A percentile compares a stretch with the other conserved stretches of the same genome.
Evolutionary conservation across 1,284 basidiomycete species (phyloP).

Genomic region (Irpex lacteus): DNA sequence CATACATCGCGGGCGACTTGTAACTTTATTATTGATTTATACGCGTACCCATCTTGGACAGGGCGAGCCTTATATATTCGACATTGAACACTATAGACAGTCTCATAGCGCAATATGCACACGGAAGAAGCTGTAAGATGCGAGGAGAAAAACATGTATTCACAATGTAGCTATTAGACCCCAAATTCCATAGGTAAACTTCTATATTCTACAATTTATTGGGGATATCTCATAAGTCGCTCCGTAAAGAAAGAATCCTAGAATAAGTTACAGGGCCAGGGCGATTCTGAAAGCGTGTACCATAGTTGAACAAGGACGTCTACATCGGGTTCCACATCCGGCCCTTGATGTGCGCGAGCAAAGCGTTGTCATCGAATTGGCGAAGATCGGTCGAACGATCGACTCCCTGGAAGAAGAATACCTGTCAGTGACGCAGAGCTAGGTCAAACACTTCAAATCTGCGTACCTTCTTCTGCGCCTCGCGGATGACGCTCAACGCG

Average conservation of each 20-base stretch:
- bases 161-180: not conserved
- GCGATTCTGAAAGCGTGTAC: not conserved
- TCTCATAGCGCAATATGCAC: too few relatives aligned
- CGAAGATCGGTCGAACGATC: conserved; percentile 58
- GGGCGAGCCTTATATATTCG: too few relatives aligned
- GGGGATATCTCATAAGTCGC: not conserved
- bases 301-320: not conserved
- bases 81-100: too few relatives aligned
- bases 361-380: conserved; percentile 49
- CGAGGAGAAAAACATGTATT: not conserved
- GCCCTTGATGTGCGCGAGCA: conserved; percentile 50
- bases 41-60: not conserved
- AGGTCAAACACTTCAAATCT: not conserved
- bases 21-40: not conserved
- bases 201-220: not conserved
- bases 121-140: too few relatives aligned
- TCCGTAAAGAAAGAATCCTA: not conserved
- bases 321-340: conserved; percentile 70
- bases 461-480: conserved; percentile 72
- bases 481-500: conserved; percentile 70
- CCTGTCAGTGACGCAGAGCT: not conserved
- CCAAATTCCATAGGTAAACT: not conserved
- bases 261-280: not conserved
- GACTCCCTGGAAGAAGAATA: conserved; percentile 43
- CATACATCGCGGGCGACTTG: not conserved